Evolutionary conservation across 345 rosid species (phyloP).

Genomic region (Citrus australasica): DNA sequence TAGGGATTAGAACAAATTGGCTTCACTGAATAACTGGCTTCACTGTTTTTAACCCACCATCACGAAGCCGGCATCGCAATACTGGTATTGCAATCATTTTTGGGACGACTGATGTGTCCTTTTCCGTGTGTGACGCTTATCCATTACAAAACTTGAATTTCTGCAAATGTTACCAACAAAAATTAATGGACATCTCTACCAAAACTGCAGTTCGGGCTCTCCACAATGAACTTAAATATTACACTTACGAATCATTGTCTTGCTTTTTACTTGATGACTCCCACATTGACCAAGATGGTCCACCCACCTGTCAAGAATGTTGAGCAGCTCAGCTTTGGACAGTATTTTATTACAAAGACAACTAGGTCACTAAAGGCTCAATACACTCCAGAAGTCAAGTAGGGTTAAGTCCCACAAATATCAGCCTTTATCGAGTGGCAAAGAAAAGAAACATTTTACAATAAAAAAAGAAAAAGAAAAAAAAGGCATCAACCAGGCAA

Average conservation of each 20-base stretch:
- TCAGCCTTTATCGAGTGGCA: not conserved
- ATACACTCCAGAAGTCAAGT: not conserved
- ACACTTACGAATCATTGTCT: constrained; percentile 53
- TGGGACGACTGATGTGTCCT: constrained; percentile 31
- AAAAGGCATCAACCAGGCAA: not conserved
- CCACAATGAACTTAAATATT: not conserved
- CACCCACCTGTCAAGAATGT: constrained; percentile 42
- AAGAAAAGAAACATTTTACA: not conserved
- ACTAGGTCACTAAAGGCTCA: not conserved
- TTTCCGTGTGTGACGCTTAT: constrained; percentile 30
- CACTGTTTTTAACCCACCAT: not conserved
- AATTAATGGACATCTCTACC: not conserved
- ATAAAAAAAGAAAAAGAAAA: not conserved
- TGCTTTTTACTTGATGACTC: constrained; percentile 52
- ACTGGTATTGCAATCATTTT: constrained; percentile 10
- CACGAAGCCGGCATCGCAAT: not conserved
- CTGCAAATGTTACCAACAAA: constrained; percentile 27
- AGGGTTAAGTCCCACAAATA: not conserved
- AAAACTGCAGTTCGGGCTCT: not conserved
- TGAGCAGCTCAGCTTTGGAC: constrained; percentile 3
- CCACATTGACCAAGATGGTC: constrained; percentile 35
- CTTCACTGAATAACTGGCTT: constrained; percentile 15
- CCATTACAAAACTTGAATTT: constrained; percentile 27
- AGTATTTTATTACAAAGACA: not conserved
- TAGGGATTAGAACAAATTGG: constrained; percentile 5